Base-by-base conservation (phyloP, 768 basidiomycete species). In the Tricholoma terreum region DNA sequence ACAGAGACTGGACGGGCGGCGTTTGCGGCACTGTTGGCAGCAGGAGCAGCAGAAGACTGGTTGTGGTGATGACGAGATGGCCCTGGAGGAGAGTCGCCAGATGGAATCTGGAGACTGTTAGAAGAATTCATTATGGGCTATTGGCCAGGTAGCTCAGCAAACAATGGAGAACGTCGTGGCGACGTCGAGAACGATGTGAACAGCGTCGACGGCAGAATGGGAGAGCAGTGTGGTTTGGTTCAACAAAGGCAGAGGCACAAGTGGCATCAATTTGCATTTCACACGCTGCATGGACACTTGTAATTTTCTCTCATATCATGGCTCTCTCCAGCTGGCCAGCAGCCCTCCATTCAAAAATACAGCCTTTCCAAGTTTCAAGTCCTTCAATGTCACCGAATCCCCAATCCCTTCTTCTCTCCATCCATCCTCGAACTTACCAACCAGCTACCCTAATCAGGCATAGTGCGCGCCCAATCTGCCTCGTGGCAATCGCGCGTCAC, bases 1-100 rank as follows among this genome's bases (percentile, higher is more conserved):
- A 83, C 84, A 10, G 86, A 87, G n/a, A 79, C 80, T 1, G 86
- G 83, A n/a, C 86, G 73, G 69, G 52, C 17, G 7, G 40, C n/a
- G 5, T 30, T 33, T 4, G 52, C 38, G 10, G 68, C 67, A 17
- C 64, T 21, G 27, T 34, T 43, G 19, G 38, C n/a, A 8, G 56
- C 19, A n/a, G 56, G 6, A 5, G 73, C n/a, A 40, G 12, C n/a
- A n/a, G 69, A 64, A 31, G 61, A 42, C 14, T 58, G 61, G 17
- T 74, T 65, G 30, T 76, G 73, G 34, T 80, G 75, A 43, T 57
- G 63, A 46, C 30, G 83, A 82, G 24, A 54, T 30, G 79, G 75
- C 36, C 78, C 77, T 17, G 78, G 64, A 57, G 78, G 64, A 10
- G 77, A 71, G 10, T 68, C 53, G 45, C 57, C 52, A 1, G 62